Evolutionary conservation across 2,329 filamentous ascomycete species (phyloP), one percentile per base, ranked within the genome.

Genomic region (Colletotrichum incanum): DNA sequence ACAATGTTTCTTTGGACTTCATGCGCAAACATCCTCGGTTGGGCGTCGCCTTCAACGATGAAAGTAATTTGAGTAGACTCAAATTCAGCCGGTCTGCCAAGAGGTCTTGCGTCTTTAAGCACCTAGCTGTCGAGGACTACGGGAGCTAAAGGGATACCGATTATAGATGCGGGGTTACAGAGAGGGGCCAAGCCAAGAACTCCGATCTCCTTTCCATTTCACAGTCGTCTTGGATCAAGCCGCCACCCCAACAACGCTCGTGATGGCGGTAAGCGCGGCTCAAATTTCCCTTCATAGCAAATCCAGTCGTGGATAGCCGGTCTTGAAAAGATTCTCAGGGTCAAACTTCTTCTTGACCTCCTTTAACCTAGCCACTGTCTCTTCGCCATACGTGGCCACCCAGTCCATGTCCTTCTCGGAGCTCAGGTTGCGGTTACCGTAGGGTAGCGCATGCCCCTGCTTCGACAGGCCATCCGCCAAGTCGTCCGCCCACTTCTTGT

Each of bases 391-490:
- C 5, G 81, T 78, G 18, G 74, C 76, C 39, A 72, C 74, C 43
- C 79, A 73, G 28, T 79, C 71, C 9, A 78, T 67, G 16, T 78
- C 77, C 41, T 37, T 9, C 5, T 67, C 67, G 1, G 61, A 41
- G 1, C 60, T 37, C 18, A 71, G 43, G 12, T 73, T 73, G 47
- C 71, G 67, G 1, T 76, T 74, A 2, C 76, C 68, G 34, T 65
- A 74, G 0, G 78, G 77, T 9, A 83, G 72, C 0, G 80, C 76
- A 23, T 83, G 76, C 68, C 81, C 84, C 6, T 77, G 75, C 1
- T 74, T 77, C 26, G 76, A 75, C 5, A 80, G 59, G 14, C 80
- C 66, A 34, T 81, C 80, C 9, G 72, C 72, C 0, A 77, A 47
- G 14, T 77, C 76, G 5, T 55, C 77, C 52, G 73, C 28, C 47